A percentile compares a stretch with the other conserved stretches of the same genome.
These are phyloP conservation scores for Ambrosia trifida DNA, from an alignment of 129 eudicot species.

Conservation along the genomic window DNA sequence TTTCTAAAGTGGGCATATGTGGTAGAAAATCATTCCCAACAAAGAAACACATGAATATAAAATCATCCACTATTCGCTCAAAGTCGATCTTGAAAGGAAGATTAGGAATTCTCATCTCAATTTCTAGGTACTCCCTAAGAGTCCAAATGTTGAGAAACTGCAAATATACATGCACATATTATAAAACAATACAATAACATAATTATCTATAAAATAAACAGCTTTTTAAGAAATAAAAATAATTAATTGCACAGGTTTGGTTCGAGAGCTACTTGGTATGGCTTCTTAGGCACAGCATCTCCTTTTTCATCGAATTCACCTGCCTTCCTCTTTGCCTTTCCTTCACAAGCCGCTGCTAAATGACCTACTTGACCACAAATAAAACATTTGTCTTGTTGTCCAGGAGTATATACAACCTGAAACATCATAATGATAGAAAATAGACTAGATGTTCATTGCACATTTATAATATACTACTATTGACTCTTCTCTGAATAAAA, in stretches of 20 bases:
- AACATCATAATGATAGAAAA: conserved; percentile 15
- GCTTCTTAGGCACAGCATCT: conserved; percentile 36
- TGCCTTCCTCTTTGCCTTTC: conserved; percentile 45
- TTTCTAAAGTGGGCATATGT: conserved; percentile 98
- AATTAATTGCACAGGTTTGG: neutral
- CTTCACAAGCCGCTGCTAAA: conserved; percentile 61
- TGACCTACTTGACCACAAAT: conserved; percentile 96
- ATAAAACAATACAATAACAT: neutral
- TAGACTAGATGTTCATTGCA: neutral
- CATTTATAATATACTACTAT: conserved; percentile 2
- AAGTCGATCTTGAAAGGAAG: conserved; percentile 64
- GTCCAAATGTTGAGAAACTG: conserved; percentile 97
- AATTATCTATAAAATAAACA: conserved; percentile 5
- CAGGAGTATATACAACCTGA: conserved; percentile 88
- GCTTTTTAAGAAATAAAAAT: neutral
- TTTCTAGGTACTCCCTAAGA: conserved; percentile 86
- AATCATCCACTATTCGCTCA: conserved; percentile 89
- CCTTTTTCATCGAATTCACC: conserved; percentile 48
- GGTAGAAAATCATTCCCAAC: conserved; percentile 96
- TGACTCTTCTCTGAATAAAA: neutral
- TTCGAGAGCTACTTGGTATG: conserved; percentile 36
- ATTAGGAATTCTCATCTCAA: conserved; percentile 87
- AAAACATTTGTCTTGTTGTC: conserved; percentile 94
- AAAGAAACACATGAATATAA: conserved; percentile 96
- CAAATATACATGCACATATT: conserved; percentile 37